Evolutionary conservation across 306 rosid species (phyloP).

Genomic region (Astragalus membranaceus): DNA sequence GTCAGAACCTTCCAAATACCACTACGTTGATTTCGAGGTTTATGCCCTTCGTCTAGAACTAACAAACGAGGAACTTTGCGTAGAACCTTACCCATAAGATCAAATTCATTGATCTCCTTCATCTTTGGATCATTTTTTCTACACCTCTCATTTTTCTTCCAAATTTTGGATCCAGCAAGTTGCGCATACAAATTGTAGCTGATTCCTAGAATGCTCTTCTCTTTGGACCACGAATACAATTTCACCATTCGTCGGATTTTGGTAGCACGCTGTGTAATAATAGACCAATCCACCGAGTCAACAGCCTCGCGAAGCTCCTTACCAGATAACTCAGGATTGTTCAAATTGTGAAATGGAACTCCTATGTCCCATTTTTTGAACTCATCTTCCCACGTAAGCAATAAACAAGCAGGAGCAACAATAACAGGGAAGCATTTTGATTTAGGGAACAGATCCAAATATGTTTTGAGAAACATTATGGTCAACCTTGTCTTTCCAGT

Average conservation of each 20-base stretch:
- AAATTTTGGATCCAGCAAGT: too few species aligned
- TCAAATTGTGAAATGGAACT: conserved; percentile 32
- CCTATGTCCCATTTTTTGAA: conserved; percentile 28
- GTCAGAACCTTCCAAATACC: conserved; percentile 24
- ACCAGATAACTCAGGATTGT: conserved; percentile 22
- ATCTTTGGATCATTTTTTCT: background rate
- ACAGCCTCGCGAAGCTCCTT: background rate
- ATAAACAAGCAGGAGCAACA: conserved; percentile 30
- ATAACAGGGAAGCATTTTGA: conserved; percentile 26
- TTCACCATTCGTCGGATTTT: conserved; percentile 12
- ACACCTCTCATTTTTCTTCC: too few species aligned
- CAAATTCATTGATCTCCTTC: too few species aligned
- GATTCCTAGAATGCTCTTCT: conserved; percentile 28
- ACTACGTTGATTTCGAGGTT: conserved; percentile 21
- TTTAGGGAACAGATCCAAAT: conserved; percentile 23
- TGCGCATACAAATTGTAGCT: conserved; percentile 28
- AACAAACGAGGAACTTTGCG: conserved; percentile 29
- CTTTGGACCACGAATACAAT: conserved; percentile 26
- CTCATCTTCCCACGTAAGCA: conserved; percentile 40
- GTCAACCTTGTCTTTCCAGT: conserved; percentile 35
- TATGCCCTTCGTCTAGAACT: conserved; percentile 44
- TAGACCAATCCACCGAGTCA: too few species aligned
- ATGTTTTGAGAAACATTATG: conserved; percentile 29
- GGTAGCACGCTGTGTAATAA: too few species aligned
- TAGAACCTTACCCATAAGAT: conserved; percentile 8